Percentiles rank a stretch among this genome's conserved stretches.
Conservation (phyloP, 2,329 filamentous ascomycete species). For the Penicillium janthinellum region DNA sequence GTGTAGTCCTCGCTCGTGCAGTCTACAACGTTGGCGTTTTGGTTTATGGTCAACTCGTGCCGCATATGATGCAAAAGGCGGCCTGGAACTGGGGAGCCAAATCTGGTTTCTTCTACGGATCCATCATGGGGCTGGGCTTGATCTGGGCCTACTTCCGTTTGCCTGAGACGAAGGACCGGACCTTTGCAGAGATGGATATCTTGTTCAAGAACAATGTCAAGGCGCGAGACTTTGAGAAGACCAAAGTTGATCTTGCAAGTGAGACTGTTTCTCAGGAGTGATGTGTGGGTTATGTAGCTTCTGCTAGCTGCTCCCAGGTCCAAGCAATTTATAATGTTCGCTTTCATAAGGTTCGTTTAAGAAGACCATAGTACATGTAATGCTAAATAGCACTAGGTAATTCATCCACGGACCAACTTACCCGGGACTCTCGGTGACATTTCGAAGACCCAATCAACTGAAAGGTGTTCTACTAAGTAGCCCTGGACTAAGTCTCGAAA, state of each 20-base stretch:
- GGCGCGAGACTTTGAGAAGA: slow-evolving; percentile 16
- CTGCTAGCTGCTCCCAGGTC: not conserved
- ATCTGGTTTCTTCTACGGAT: slow-evolving; percentile 17
- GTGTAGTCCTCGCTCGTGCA: slow-evolving; percentile 16
- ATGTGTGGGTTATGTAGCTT: not conserved
- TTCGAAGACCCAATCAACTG: too few relatives aligned
- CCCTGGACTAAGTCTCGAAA: too few relatives aligned
- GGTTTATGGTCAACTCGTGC: slow-evolving; percentile 16
- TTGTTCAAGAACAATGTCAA: slow-evolving; percentile 18
- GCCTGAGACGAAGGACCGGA: slow-evolving; percentile 19
- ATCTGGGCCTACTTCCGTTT: slow-evolving; percentile 22
- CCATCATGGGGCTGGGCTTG: slow-evolving; percentile 14
- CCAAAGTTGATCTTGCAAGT: slow-evolving; percentile 13
- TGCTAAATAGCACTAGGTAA: too few relatives aligned
- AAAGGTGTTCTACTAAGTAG: too few relatives aligned
- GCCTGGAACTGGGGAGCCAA: slow-evolving; percentile 20
- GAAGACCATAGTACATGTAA: not conserved
- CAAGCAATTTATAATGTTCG: not conserved
- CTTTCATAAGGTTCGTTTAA: not conserved
- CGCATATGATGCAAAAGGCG: slow-evolving; percentile 17
- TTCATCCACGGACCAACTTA: too few relatives aligned
- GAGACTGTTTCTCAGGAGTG: slow-evolving; percentile 14
- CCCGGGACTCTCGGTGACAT: too few relatives aligned
- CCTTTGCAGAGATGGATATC: slow-evolving; percentile 21
- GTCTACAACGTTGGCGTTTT: slow-evolving; percentile 18